These are phyloP conservation scores for Fusarium solani-melongenae DNA, from an alignment of 2,329 filamentous ascomycete species.

Conservation along the genomic window DNA sequence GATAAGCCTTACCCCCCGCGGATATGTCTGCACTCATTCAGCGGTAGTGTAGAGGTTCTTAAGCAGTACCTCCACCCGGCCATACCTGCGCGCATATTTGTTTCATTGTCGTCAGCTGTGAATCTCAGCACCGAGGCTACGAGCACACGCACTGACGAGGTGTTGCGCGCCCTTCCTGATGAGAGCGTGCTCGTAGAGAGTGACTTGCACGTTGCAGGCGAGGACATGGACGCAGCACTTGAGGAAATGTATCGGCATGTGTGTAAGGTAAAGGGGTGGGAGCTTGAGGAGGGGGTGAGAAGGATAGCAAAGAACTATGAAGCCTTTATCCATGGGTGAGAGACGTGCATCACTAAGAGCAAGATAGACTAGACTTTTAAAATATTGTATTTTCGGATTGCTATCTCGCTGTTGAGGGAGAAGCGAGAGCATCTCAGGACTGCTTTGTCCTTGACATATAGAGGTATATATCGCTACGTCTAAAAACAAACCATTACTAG, in stretches of 20 bases:
- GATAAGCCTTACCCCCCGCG: constrained; percentile 80
- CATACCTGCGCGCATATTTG: constrained; percentile 82
- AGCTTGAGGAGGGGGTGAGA: constrained; percentile 74
- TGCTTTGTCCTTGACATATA: neutral
- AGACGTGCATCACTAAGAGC: neutral
- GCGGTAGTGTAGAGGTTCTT: constrained; percentile 78
- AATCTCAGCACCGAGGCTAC: constrained; percentile 73
- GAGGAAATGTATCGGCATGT: constrained; percentile 81
- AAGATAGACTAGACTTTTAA: constrained; percentile 3
- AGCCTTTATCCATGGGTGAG: constrained; percentile 75
- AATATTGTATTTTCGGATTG: constrained; percentile 27
- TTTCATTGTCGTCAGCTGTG: constrained; percentile 87
- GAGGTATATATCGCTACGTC: neutral
- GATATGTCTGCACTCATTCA: constrained; percentile 95
- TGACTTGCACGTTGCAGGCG: constrained; percentile 86
- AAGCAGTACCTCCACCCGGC: constrained; percentile 80
- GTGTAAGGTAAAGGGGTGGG: constrained; percentile 83
- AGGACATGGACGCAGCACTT: constrained; percentile 80
- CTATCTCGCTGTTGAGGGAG: constrained; percentile 18
- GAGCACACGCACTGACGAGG: constrained; percentile 64
- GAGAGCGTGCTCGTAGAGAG: constrained; percentile 87
- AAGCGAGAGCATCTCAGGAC: constrained; percentile 11
- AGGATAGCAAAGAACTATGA: constrained; percentile 80
- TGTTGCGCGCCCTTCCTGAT: constrained; percentile 79
- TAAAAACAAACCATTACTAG: neutral